Base-by-base conservation (phyloP, 768 basidiomycete species). In the Fomitopsis serialis region DNA sequence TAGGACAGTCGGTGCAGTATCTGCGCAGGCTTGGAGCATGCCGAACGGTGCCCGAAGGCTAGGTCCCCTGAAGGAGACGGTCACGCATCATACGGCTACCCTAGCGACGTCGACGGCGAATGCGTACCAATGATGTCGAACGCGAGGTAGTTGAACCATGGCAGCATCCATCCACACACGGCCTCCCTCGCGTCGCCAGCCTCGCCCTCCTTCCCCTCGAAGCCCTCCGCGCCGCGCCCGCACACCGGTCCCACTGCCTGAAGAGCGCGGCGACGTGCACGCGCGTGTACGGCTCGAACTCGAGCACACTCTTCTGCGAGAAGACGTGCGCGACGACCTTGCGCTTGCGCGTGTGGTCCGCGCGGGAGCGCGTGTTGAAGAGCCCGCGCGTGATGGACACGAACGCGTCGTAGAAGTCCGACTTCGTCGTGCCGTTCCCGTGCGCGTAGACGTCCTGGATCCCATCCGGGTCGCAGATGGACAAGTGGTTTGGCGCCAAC, bases 31-130 rank as follows among this genome's bases (percentile, higher is more conserved):
- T 45, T 78, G 63, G 53, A 93, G 72, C 92, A 94, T 94, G 12
- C 89, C 90, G 59, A 93, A 94, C 0, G 90, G 85, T 1, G 79
- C 78, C 92, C 91, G 61, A 92, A 93, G 0, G 88, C 85, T 8
- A 92, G 76, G 64, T 92, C 88, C 34, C 74, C 72, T 73, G 8
- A 21, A 29, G 22, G 27, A 58, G 3, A 58, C 37, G 17, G 8
- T 3, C 52, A 40, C 4, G 11, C 25, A 27, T 8, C 23, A 24
- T n/a, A 42, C 21, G 21, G 22, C 21, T 11, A n/a, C n/a, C n/a
- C n/a, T n/a, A n/a, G n/a, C n/a, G n/a, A n/a, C n/a, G n/a, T n/a
- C n/a, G n/a, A n/a, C n/a, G n/a, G n/a, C n/a, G n/a, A n/a, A n/a
- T n/a, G 19, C 48, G 23, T 36, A 49, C 48, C 48, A 17, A 49